Evolutionary conservation across 2,329 filamentous ascomycete species (phyloP).

Genomic region (Penicillium corylophilum): DNA sequence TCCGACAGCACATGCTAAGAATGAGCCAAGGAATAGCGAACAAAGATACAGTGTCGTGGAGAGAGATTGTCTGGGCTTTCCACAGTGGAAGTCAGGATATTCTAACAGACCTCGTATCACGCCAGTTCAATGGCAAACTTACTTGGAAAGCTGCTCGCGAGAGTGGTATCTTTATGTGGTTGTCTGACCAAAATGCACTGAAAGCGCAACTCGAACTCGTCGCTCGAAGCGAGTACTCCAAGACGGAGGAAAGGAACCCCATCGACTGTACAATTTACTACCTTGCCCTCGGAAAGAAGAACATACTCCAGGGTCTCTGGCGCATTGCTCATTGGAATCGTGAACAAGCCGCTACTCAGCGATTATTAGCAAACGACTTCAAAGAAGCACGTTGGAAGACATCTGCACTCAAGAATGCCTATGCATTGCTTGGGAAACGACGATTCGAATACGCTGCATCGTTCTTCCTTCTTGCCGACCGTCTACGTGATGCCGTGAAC

Average conservation of each 20-base stretch:
- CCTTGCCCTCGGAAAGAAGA: slow-evolving; percentile 85
- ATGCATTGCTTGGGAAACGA: slow-evolving; percentile 85
- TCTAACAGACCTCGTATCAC: slow-evolving; percentile 75
- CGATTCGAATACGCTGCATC: slow-evolving; percentile 92
- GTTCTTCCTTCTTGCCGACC: slow-evolving; percentile 89
- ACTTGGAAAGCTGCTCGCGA: slow-evolving; percentile 83
- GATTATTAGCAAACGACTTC: slow-evolving; percentile 87
- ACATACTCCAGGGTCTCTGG: slow-evolving; percentile 87
- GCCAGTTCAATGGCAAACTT: slow-evolving; percentile 75
- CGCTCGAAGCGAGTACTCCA: slow-evolving; percentile 89
- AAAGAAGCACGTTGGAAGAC: slow-evolving; percentile 82
- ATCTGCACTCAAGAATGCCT: slow-evolving; percentile 91
- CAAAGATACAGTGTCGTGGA: slow-evolving; percentile 61
- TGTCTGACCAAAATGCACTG: slow-evolving; percentile 72
- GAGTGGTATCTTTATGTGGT: slow-evolving; percentile 93
- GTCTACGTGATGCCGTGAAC: slow-evolving; percentile 78
- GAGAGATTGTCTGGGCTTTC: slow-evolving; percentile 49
- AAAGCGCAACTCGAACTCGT: slow-evolving; percentile 82
- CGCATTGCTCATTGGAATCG: slow-evolving; percentile 87
- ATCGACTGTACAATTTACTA: slow-evolving; percentile 91
- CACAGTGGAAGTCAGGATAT: slow-evolving; percentile 72
- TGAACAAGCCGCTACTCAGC: slow-evolving; percentile 78
- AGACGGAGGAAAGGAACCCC: slow-evolving; percentile 81
- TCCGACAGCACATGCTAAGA: slow-evolving; percentile 74
- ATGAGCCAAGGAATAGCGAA: slow-evolving; percentile 60